Evolutionary conservation across 2,329 filamentous ascomycete species (phyloP).

Genomic region (Didymella arachidicola): DNA sequence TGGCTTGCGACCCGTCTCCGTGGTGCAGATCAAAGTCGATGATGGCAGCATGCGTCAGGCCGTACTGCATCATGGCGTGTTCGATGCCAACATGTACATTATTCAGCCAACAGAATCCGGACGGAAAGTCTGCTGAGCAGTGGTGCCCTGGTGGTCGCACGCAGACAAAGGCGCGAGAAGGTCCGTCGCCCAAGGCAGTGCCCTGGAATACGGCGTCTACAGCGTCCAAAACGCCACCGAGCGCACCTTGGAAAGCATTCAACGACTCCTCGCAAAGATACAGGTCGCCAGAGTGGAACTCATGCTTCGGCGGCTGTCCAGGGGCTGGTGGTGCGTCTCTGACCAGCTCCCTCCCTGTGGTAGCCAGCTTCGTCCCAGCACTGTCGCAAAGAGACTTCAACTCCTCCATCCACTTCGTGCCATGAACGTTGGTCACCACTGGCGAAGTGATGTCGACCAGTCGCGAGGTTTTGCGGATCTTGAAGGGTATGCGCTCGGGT

Average conservation of each 20-base stretch:
- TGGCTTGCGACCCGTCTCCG: conserved; percentile 81
- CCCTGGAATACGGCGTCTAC: conserved; percentile 82
- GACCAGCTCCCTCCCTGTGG: conserved; percentile 78
- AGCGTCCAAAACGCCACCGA: conserved; percentile 93
- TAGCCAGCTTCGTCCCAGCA: conserved; percentile 78
- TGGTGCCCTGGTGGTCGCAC: conserved; percentile 95
- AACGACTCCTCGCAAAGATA: conserved; percentile 89
- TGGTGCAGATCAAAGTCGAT: conserved; percentile 55
- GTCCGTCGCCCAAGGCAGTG: conserved; percentile 56
- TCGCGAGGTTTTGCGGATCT: conserved; percentile 81
- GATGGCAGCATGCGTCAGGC: conserved; percentile 87
- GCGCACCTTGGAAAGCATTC: conserved; percentile 84
- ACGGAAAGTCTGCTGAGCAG: conserved; percentile 87
- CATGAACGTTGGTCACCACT: conserved; percentile 90
- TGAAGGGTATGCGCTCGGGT: conserved; percentile 74
- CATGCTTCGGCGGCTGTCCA: conserved; percentile 64
- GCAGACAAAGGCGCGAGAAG: conserved; percentile 85
- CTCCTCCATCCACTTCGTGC: conserved; percentile 91
- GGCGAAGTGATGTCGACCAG: conserved; percentile 74
- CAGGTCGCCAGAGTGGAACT: conserved; percentile 86
- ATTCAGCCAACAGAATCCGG: conserved; percentile 98
- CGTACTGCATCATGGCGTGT: conserved; percentile 83
- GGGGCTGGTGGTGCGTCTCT: conserved; percentile 53
- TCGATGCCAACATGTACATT: conserved; percentile 98
- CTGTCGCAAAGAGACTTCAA: conserved; percentile 82